Percentiles rank a stretch among this genome's conserved stretches.
Conservation (phyloP, 2,329 filamentous ascomycete species). For the Ceratocystis cubensis region DNA sequence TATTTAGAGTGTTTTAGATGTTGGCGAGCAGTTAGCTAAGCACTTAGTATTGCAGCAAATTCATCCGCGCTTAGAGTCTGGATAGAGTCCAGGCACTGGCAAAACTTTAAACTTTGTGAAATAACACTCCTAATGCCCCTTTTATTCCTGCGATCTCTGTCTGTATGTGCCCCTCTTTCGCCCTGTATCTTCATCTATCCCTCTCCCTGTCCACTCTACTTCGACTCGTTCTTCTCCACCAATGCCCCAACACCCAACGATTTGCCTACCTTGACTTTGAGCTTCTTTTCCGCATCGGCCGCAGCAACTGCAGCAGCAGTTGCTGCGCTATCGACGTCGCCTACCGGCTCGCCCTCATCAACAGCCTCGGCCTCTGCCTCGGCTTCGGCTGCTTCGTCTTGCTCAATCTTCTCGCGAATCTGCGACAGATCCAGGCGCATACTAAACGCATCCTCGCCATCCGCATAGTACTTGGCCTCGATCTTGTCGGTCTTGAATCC, state of each 20-base stretch:
- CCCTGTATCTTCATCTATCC: background rate
- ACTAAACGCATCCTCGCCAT: conserved; percentile 88
- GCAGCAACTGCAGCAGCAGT: conserved; percentile 23
- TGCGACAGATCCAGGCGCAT: conserved; percentile 78
- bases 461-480: conserved; percentile 87
- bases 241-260: conserved; percentile 65
- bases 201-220: background rate
- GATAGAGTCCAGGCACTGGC: too few relatives aligned
- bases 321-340: conserved; percentile 46
- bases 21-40: too few relatives aligned
- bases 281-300: conserved; percentile 45
- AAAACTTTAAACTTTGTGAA: too few relatives aligned
- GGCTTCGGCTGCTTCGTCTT: conserved; percentile 32
- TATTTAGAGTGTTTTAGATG: too few relatives aligned
- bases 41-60: too few relatives aligned
- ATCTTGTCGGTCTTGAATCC: conserved; percentile 80
- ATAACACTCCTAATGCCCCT: too few relatives aligned
- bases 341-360: conserved; percentile 61
- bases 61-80: too few relatives aligned
- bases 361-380: conserved; percentile 27
- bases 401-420: conserved; percentile 39
- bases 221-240: conserved; percentile 47
- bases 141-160: too few relatives aligned
- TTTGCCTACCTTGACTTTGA: conserved; percentile 76
- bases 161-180: background rate